phyloP scores from a whole-genome alignment of 306 rosid genomes.

The Sphenostylis stenocarpa region DNA sequence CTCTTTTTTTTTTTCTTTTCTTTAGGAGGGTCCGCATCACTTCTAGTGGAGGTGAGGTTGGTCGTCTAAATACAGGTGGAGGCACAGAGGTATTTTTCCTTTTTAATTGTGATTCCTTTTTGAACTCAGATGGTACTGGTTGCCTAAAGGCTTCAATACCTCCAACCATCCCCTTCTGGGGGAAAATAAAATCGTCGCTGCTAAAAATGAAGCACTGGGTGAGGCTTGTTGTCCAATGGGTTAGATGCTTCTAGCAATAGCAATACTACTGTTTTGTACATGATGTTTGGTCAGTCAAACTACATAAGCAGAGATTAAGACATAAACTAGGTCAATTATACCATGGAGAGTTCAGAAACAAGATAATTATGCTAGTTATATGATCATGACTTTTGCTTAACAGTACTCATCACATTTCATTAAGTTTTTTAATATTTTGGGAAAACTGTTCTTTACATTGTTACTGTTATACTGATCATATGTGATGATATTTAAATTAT shows the following conservation, averaged over 20 bases:
- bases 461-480: slow-evolving; percentile 12
- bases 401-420: not conserved
- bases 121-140: not conserved
- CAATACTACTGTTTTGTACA: not conserved
- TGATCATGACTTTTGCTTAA: slow-evolving; percentile 4
- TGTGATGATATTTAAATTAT: slow-evolving; percentile 18
- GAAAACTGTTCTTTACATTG: not conserved
- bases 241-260: not conserved
- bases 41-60: slow-evolving; percentile 97
- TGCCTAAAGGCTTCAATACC: not conserved
- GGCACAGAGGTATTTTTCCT: slow-evolving; percentile 80
- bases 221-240: slow-evolving; percentile 33
- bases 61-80: slow-evolving; percentile 97
- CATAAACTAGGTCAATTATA: slow-evolving; percentile 24
- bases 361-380: slow-evolving; percentile 17
- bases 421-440: not conserved
- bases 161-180: not conserved
- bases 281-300: slow-evolving; percentile 9
- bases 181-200: not conserved
- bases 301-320: slow-evolving; percentile 1
- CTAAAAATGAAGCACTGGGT: slow-evolving; percentile 36
- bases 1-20: slow-evolving; percentile 25
- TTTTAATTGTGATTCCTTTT: slow-evolving; percentile 17
- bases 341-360: not conserved
- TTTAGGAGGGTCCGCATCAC: slow-evolving; percentile 87